Evolutionary conservation across 192 early-diverging fungal genomes (phyloP).

Genomic region (Spizellomyces punctatus): DNA sequence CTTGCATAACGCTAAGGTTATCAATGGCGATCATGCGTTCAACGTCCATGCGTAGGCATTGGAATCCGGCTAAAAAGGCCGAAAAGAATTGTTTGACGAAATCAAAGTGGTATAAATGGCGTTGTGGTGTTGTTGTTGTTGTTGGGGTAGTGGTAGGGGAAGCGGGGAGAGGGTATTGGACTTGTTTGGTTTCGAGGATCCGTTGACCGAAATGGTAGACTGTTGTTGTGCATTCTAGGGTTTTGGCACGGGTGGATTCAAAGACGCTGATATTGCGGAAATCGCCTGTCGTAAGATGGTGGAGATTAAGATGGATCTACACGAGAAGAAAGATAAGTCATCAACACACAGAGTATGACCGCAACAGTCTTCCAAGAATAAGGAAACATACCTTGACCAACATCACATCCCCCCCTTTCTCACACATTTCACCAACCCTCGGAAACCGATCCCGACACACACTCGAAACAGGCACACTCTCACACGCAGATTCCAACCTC

Average conservation of each 20-base stretch:
- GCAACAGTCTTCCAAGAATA: background rate
- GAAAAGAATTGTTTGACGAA: slow-evolving; percentile 29
- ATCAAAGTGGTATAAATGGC: slow-evolving; percentile 33
- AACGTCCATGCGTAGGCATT: slow-evolving; percentile 18
- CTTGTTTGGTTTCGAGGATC: slow-evolving; percentile 33
- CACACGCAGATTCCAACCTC: background rate
- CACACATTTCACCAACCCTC: slow-evolving; percentile 17
- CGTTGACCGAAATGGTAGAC: slow-evolving; percentile 31
- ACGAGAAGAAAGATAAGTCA: background rate
- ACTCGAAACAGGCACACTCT: background rate
- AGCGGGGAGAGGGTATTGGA: slow-evolving; percentile 10
- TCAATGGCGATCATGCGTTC: slow-evolving; percentile 26
- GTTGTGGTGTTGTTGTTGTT: background rate
- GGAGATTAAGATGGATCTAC: slow-evolving; percentile 20
- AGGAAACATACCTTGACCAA: slow-evolving; percentile 12
- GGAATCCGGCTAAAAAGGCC: slow-evolving; percentile 27
- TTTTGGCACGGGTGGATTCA: slow-evolving; percentile 7
- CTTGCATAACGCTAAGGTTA: slow-evolving; percentile 34
- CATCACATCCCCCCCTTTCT: slow-evolving; percentile 14
- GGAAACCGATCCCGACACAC: slow-evolving; percentile 26
- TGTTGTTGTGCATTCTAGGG: slow-evolving; percentile 33
- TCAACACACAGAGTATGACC: background rate
- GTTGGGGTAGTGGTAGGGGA: background rate
- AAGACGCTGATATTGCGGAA: slow-evolving; percentile 30
- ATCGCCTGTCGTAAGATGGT: slow-evolving; percentile 12